A percentile compares a stretch with the other conserved stretches of the same genome.
phyloP scores from a whole-genome alignment of 164 flowering plant genomes.

The Pachysandra terminalis region DNA sequence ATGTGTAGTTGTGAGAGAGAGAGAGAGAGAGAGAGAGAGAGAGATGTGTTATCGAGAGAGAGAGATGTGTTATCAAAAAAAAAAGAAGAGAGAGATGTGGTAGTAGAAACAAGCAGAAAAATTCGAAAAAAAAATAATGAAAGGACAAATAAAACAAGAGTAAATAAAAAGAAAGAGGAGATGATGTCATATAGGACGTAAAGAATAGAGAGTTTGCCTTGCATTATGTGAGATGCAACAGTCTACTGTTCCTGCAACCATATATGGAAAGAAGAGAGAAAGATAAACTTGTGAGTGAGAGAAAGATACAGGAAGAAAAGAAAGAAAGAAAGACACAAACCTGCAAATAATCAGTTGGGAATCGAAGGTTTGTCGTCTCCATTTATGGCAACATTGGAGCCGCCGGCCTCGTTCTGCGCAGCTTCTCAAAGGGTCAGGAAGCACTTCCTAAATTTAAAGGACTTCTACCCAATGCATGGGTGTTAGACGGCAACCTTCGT shows the following conservation, averaged over 20 bases:
- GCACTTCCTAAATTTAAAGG: too few relatives aligned
- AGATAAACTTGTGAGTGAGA: neutral
- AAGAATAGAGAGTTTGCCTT: conserved; percentile 9
- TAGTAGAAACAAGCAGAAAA: neutral
- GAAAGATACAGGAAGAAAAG: conserved; percentile 12
- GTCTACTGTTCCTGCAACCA: conserved; percentile 28
- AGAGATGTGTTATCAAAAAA: too few relatives aligned
- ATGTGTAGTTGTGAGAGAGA: too few relatives aligned
- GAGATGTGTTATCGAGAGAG: too few relatives aligned
- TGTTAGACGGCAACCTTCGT: too few relatives aligned
- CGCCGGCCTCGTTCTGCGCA: too few relatives aligned
- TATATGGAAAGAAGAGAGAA: conserved; percentile 14
- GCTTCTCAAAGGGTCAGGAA: too few relatives aligned
- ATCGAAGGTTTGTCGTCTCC: conserved; percentile 61
- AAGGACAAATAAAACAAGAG: neutral
- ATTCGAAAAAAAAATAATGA: neutral
- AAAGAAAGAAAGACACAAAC: conserved; percentile 21
- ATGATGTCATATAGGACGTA: neutral
- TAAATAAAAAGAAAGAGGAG: neutral
- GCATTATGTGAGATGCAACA: conserved; percentile 25
- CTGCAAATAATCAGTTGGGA: conserved; percentile 45
- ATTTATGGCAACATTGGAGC: conserved; percentile 45
- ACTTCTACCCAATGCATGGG: too few relatives aligned
- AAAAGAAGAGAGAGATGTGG: neutral
- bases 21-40: too few relatives aligned